Conservation (phyloP, 306 rosid species). For the Cicer arietinum region DNA sequence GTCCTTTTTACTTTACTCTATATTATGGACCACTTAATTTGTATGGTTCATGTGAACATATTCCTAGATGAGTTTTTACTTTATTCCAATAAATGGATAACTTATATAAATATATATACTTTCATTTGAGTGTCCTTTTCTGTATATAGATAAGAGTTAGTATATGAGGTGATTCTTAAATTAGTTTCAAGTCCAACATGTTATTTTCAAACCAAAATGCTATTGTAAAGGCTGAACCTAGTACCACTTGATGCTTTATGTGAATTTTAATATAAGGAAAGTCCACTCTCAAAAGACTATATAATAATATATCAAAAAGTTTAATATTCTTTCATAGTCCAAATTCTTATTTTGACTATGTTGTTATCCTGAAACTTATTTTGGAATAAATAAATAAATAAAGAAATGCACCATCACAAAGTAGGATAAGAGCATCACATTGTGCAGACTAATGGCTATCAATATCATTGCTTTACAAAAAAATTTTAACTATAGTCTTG, state of each 20-base stretch:
- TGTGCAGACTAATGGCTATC: conserved; percentile 32
- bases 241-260: conserved; percentile 10
- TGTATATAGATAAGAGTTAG: conserved; percentile 52
- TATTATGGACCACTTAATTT: conserved; percentile 53
- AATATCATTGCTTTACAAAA: conserved; percentile 16
- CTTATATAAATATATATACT: conserved; percentile 18
- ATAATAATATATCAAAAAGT: conserved; percentile 1
- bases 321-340: conserved; percentile 3
- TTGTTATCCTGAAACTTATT: conserved; percentile 28
- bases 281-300: conserved; percentile 26
- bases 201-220: conserved; percentile 25
- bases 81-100: conserved; percentile 58
- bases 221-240: conserved; percentile 33
- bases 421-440: conserved; percentile 30
- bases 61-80: conserved; percentile 55
- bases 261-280: conserved; percentile 22
- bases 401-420: conserved; percentile 3
- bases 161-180: conserved; percentile 35
- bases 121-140: conserved; percentile 41
- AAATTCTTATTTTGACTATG: conserved; percentile 39
- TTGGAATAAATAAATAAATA: neutral
- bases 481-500: too few relatives aligned
- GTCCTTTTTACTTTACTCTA: conserved; percentile 36
- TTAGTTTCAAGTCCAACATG: conserved; percentile 15
- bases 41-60: conserved; percentile 57